A percentile compares a stretch with the other conserved stretches of the same genome.
phyloP scores from a whole-genome alignment of 805 yeast genomes.

The Ogataea ramenticola region DNA sequence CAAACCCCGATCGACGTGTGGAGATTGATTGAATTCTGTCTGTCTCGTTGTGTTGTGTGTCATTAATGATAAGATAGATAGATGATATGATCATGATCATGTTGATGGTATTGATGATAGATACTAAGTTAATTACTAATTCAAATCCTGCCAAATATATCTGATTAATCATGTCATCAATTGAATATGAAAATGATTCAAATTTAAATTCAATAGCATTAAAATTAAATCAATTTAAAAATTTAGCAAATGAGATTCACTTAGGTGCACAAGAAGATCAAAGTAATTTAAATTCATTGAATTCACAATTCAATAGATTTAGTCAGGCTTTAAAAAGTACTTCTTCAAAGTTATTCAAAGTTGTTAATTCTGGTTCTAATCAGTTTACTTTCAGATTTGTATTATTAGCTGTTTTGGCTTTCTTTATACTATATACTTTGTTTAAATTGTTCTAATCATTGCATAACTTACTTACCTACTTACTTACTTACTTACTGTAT shows the following conservation, averaged over 20 bases:
- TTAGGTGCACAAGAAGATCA: constrained; percentile 52
- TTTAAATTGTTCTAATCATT: constrained; percentile 36
- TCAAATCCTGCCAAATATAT: too few species aligned
- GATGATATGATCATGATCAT: too few species aligned
- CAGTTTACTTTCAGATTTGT: constrained; percentile 46
- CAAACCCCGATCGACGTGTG: too few species aligned
- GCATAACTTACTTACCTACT: not conserved
- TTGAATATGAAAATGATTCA: constrained; percentile 47
- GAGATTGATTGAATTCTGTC: too few species aligned
- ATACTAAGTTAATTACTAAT: too few species aligned
- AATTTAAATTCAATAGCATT: constrained; percentile 57
- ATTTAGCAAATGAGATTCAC: constrained; percentile 62
- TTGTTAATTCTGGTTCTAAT: constrained; percentile 52
- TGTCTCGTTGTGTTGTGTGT: too few species aligned
- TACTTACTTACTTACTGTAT: not conserved
- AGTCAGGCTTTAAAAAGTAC: constrained; percentile 43
- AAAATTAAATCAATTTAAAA: constrained; percentile 56
- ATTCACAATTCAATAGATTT: constrained; percentile 45
- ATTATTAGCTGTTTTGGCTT: constrained; percentile 43
- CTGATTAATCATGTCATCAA: constrained; percentile 12
- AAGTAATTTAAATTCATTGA: constrained; percentile 32
- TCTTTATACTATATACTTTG: constrained; percentile 52
- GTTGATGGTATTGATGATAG: too few species aligned
- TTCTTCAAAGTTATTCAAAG: constrained; percentile 44
- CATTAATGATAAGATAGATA: too few species aligned